A percentile compares a stretch with the other conserved stretches of the same genome.
These are phyloP conservation scores for Candida vaughaniae DNA, from an alignment of 805 yeast species.

Conservation along the genomic window DNA sequence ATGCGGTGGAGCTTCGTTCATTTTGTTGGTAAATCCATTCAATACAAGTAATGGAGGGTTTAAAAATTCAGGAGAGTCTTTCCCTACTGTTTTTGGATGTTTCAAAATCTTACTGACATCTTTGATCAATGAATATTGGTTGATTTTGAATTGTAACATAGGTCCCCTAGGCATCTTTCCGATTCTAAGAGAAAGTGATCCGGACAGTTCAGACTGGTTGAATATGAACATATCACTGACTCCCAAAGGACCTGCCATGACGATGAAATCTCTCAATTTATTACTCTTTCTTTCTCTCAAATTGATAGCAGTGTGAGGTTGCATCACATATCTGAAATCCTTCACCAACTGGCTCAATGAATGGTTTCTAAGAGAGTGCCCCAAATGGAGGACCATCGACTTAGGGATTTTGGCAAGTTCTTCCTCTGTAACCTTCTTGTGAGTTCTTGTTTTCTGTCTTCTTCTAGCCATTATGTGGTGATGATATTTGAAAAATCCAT, in stretches of 20 bases:
- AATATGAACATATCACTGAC: constrained; percentile 86
- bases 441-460: constrained; percentile 81
- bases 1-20: constrained; percentile 59
- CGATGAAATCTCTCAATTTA: constrained; percentile 87
- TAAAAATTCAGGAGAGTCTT: constrained; percentile 59
- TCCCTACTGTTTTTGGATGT: constrained; percentile 75
- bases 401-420: constrained; percentile 75
- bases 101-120: constrained; percentile 71
- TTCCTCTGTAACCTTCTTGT: constrained; percentile 61
- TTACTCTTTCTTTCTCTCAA: constrained; percentile 84
- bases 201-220: constrained; percentile 74
- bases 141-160: constrained; percentile 77
- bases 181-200: constrained; percentile 77
- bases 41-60: constrained; percentile 89
- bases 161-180: constrained; percentile 95
- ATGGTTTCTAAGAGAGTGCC: constrained; percentile 72
- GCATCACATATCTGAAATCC: constrained; percentile 89
- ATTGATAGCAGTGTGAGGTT: constrained; percentile 93
- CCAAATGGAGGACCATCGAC: constrained; percentile 91
- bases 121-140: constrained; percentile 73
- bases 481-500: background rate
- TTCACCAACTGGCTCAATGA: constrained; percentile 79
- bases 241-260: constrained; percentile 97
- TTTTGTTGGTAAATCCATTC: constrained; percentile 77
- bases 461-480: constrained; percentile 35